phyloP scores from a whole-genome alignment of 129 eudicot species.

The Artemisia tridentata region DNA sequence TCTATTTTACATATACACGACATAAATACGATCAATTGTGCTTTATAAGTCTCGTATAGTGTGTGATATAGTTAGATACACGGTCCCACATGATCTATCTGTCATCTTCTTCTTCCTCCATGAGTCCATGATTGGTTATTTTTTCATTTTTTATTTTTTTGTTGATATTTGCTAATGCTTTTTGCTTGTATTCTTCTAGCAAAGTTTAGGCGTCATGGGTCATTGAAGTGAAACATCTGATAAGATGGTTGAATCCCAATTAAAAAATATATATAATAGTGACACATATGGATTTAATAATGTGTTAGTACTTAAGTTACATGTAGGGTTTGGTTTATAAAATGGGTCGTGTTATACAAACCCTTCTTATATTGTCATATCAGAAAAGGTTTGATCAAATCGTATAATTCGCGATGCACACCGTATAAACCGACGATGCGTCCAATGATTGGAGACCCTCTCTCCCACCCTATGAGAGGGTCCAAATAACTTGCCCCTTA shows the following conservation, averaged over 20 bases:
- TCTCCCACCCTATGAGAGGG: no score
- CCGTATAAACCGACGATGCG: no score
- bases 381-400: no score
- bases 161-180: neutral
- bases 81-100: conserved; percentile 2
- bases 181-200: conserved; percentile 4
- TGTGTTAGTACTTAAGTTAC: neutral
- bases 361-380: no score
- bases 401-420: no score
- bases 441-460: no score
- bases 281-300: neutral
- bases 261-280: neutral
- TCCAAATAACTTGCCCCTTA: no score
- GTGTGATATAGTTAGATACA: no score
- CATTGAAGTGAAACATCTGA: neutral
- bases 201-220: neutral
- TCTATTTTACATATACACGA: no score
- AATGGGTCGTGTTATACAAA: no score
- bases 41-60: no score
- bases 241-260: neutral
- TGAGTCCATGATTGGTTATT: neutral
- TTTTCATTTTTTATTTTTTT: neutral
- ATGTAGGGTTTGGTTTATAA: conserved; percentile 8
- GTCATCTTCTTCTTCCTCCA: neutral
- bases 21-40: no score